Base-by-base conservation (phyloP, 257 asterid genomes). In the Solanum boliviense region DNA sequence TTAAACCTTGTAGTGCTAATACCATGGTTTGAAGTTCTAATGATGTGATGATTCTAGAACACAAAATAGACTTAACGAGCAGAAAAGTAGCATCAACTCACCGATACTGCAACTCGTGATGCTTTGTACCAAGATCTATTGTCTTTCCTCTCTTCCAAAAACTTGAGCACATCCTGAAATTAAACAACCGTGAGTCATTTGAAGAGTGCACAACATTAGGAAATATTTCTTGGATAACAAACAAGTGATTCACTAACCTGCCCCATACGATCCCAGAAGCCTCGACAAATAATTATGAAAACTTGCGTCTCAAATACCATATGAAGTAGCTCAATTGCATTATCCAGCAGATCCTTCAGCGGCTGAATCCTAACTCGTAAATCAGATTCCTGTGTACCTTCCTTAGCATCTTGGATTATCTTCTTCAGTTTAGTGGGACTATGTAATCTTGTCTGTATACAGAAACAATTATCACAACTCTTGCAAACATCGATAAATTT, bases 241-340 rank as follows among this genome's bases (percentile, higher is more conserved):
- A 16, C 10, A 46, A 46, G 41, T 44, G 31, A 48, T 29, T 82
- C 34, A 60, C 52, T 6, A 39, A 97, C 98, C 98, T 97, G 99
- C 83, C 98, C 98, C 95, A 95, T 95, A 18, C 98, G 94, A 91
- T 95, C 99, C 99, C 99, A 97, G 89, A 93, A 93, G 65, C 96
- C 95, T 87, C 98, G 93, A 76, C 96, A 93, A 56, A 97, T 88
- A 48, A 92, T 92, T 31, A 97, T 91, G 88, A 97, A 95, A 31
- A 97, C 98, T 79, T 93, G 98, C 13, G 94, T 92, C 68, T 97
- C 98, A 34, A 97, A 92, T 27, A 92, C 91, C 9, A 83, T 36
- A 46, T 95, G 96, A 86, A 97, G 88, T 65, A 95, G 97, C 86
- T 93, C 94, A 1, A 97, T 90, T 32, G 93, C 91, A 35, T 84